Evolutionary conservation across 225 moss, liverwort and hornwort species (phyloP).

Genomic region (Bryoerythrophyllum caledonicum): DNA sequence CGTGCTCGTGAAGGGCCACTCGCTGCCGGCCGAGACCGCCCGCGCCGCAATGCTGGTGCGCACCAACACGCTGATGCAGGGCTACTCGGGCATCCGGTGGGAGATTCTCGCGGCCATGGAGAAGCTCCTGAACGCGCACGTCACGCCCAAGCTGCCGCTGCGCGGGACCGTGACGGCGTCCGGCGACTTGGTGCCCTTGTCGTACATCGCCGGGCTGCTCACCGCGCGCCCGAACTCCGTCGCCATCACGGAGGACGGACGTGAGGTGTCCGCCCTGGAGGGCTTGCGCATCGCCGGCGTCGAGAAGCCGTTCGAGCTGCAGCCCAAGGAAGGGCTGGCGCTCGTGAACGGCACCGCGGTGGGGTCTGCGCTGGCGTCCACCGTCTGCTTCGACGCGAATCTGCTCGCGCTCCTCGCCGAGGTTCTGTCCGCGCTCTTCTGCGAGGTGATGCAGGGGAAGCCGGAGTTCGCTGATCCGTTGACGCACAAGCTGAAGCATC

Average conservation of each 20-base stretch:
- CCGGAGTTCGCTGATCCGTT: constrained; percentile 35
- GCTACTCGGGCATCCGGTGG: constrained; percentile 14
- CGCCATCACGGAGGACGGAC: neutral
- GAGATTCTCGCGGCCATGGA: neutral
- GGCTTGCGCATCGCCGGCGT: no score
- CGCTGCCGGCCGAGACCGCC: neutral
- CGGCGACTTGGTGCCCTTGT: neutral
- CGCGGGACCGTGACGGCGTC: constrained; percentile 1
- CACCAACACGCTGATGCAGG: constrained; percentile 12
- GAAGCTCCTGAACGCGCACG: constrained; percentile 4
- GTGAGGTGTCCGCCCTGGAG: no score
- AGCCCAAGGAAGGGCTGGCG: constrained; percentile 47
- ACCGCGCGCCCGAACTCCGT: neutral
- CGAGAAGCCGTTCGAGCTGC: constrained; percentile 7
- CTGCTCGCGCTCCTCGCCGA: constrained; percentile 34
- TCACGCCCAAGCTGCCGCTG: neutral
- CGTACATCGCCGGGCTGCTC: neutral
- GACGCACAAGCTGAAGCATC: constrained; percentile 40
- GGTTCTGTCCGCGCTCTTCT: constrained; percentile 35
- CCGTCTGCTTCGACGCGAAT: constrained; percentile 45
- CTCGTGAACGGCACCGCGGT: constrained; percentile 49
- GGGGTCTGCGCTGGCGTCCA: constrained; percentile 41
- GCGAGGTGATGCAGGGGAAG: constrained; percentile 46
- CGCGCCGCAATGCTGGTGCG: constrained; percentile 9
- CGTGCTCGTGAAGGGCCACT: neutral